These are phyloP conservation scores for Triadica sebifera DNA, from an alignment of 345 rosid genomes.

Conservation along the genomic window DNA sequence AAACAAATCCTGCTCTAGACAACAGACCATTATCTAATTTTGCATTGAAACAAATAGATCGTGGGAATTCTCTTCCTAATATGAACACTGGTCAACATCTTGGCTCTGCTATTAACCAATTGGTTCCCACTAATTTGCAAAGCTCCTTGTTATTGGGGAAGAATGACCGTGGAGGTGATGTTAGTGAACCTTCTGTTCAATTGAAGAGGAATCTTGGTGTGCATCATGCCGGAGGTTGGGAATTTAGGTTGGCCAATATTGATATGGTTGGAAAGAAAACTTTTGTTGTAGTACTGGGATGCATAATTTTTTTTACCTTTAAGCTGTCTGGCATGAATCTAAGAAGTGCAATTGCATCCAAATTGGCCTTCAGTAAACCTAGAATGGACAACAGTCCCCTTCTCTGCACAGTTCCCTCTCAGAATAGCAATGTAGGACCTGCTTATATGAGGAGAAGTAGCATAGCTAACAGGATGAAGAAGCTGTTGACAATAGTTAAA, in stretches of 20 bases:
- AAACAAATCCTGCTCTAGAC: constrained; percentile 32
- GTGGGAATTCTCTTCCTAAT: constrained; percentile 40
- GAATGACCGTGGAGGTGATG: constrained; percentile 44
- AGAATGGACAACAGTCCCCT: constrained; percentile 39
- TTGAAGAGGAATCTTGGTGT: constrained; percentile 57
- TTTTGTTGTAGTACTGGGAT: constrained; percentile 56
- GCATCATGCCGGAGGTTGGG: constrained; percentile 48
- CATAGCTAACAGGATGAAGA: constrained; percentile 41
- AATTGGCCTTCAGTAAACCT: constrained; percentile 31
- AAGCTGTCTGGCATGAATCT: constrained; percentile 44
- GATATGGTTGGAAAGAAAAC: constrained; percentile 45
- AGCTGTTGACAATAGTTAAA: constrained; percentile 46
- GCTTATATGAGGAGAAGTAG: constrained; percentile 35
- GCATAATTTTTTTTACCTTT: constrained; percentile 47
- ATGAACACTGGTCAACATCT: constrained; percentile 55
- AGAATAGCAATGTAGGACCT: constrained; percentile 24
- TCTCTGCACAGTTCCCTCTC: constrained; percentile 40
- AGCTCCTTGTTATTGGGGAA: constrained; percentile 40
- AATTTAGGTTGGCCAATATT: constrained; percentile 44
- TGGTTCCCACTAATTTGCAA: constrained; percentile 59
- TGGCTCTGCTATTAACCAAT: constrained; percentile 75
- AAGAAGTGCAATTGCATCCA: constrained; percentile 37
- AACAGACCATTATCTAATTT: constrained; percentile 55
- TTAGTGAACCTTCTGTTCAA: constrained; percentile 50
- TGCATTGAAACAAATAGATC: constrained; percentile 43